Evolutionary conservation across 768 basidiomycete genomes (phyloP).

Genomic region (Xanthoconium stramineum): DNA sequence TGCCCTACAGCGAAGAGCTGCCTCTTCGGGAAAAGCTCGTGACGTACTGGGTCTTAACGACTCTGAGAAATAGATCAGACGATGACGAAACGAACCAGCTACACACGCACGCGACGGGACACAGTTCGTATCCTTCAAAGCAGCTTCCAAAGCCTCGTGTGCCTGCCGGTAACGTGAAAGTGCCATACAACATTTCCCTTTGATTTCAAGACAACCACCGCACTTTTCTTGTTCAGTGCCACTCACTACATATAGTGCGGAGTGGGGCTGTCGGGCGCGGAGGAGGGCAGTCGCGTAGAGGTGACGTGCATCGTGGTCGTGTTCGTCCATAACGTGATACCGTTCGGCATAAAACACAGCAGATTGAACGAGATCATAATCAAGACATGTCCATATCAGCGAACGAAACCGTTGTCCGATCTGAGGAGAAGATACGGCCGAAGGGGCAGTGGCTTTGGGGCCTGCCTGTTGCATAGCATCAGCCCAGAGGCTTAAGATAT

Average conservation of each 20-base stretch:
- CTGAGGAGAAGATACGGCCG: constrained; percentile 48
- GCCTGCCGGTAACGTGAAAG: constrained; percentile 79
- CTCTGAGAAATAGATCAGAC: constrained; percentile 36
- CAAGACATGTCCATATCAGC: constrained; percentile 81
- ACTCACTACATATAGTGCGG: constrained; percentile 70
- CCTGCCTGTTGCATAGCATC: constrained; percentile 56
- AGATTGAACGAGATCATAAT: constrained; percentile 71
- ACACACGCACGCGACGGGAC: constrained; percentile 54
- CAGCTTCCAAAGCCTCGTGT: constrained; percentile 63
- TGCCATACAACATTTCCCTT: constrained; percentile 67
- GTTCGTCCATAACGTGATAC: constrained; percentile 66
- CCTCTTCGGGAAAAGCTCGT: constrained; percentile 65
- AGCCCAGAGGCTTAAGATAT: constrained; percentile 33
- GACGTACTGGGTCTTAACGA: constrained; percentile 54
- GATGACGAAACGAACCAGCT: constrained; percentile 1
- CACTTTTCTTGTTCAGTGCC: constrained; percentile 59
- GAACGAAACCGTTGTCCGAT: constrained; percentile 67
- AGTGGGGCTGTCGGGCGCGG: constrained; percentile 65
- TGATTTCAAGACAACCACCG: constrained; percentile 74
- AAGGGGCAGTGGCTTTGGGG: constrained; percentile 26
- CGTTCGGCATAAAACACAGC: constrained; percentile 90
- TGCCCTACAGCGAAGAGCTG: constrained; percentile 70
- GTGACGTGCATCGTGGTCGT: constrained; percentile 79
- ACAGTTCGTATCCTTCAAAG: constrained; percentile 50
- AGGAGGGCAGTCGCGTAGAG: constrained; percentile 79